Conservation (phyloP, 108 stramenopile genomes). For the Cyclotella cryptica region DNA sequence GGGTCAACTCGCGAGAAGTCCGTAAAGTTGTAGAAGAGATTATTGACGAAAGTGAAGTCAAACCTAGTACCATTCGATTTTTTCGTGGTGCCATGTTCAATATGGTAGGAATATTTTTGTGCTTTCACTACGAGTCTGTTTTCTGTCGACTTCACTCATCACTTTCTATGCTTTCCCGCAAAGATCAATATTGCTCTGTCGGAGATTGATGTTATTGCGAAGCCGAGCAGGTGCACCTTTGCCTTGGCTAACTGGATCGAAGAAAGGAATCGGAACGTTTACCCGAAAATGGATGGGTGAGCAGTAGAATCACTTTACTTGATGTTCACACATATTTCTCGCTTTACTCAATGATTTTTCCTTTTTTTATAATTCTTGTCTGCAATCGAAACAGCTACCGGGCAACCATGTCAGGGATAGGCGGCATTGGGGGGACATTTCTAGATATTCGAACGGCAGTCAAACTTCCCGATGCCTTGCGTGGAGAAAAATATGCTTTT, state of each 20-base stretch:
- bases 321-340: not conserved
- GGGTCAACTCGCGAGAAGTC: slow-evolving; percentile 93
- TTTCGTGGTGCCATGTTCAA: slow-evolving; percentile 99
- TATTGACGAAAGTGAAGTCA: slow-evolving; percentile 80
- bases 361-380: too few species aligned
- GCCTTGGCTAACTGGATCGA: slow-evolving; percentile 92
- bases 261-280: slow-evolving; percentile 85
- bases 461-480: slow-evolving; percentile 92
- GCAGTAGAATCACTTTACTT: slow-evolving; percentile 4
- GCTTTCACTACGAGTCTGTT: not conserved
- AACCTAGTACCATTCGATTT: slow-evolving; percentile 87
- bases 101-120: slow-evolving; percentile 69
- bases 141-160: not conserved
- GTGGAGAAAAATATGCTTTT: slow-evolving; percentile 97
- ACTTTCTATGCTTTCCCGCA: not conserved
- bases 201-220: slow-evolving; percentile 82
- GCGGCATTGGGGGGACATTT: slow-evolving; percentile 66
- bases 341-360: too few species aligned
- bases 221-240: slow-evolving; percentile 92
- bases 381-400: slow-evolving; percentile 53
- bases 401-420: slow-evolving; percentile 64
- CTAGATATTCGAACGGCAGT: slow-evolving; percentile 90
- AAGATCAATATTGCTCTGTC: slow-evolving; percentile 85
- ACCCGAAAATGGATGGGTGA: slow-evolving; percentile 90
- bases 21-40: slow-evolving; percentile 85